Evolutionary conservation across 306 rosid species (phyloP), one percentile per base, ranked within the genome.

Genomic region (Elaeagnus macrophylla): DNA sequence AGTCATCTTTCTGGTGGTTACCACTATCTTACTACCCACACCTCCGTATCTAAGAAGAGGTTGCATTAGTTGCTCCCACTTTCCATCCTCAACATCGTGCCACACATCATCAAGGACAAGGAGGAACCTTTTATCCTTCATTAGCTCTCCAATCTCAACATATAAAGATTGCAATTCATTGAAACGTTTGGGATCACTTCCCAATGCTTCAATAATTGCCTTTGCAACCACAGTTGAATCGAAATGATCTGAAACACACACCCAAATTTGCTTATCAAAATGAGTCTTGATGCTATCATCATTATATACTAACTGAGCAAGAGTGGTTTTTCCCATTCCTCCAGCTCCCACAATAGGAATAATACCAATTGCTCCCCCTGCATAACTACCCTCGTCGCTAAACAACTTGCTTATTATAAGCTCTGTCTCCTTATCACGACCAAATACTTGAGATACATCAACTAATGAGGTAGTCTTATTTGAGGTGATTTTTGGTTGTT

Each of bases 181-280:
- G 0, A 12, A 8, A 1, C 16, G 39, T 0, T 8, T 42, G 7
- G 25, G 25, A 7, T 1, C 7, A 10, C 50, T 35, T 0, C 0
- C 32, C 0, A 67, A 4, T 5, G 7, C 9, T 36, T 59, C 56
- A 44, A 37, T 0, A 5, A 58, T 59, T 1, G 49, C 46, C 45
- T 37, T 67, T 0, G 60, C 72, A 42, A 67, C 12, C 40, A 19
- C 52, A 18, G 45, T 17, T 20, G 36, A 48, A 3, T 64, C 54
- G 20, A 64, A 52, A 59, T 65, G 66, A 0, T 67, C 60, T 3
- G 66, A 67, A 16, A 67, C 66, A 37, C 61, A 67, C 7, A 67
- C 54, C 72, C 66, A 67, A 1, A 58, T 25, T 37, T 45, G 51
- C 18, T 32, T 37, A 1, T 35, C 48, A 43, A 67, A 67, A 39